Evolutionary conservation across 805 yeast genomes (phyloP), one percentile per base, ranked within the genome.

Genomic region (Nakazawaea ishiwadae): DNA sequence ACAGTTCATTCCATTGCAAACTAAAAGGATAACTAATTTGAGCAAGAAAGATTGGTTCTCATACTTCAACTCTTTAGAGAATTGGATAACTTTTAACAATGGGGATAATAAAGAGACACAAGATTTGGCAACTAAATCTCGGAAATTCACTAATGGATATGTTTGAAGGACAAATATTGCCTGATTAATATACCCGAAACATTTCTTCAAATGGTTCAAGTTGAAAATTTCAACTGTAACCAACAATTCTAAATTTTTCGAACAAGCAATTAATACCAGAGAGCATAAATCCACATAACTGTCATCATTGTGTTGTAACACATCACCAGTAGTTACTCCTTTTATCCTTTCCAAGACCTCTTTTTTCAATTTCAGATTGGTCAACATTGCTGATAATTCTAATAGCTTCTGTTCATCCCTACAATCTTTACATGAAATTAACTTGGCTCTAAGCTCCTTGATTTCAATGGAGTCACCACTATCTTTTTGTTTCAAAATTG

Each of bases 91-190:
- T 18, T 31, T 40, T 9, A 44, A 42, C 11, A 50, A 46, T 26
- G 48, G 54, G 28, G 30, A 52, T 59, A 40, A 53, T 57, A 38
- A 50, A 49, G 6, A 41, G 41, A 38, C 53, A 53, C 5, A 42
- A 30, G 14, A 30, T 39, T 5, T 58, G 55, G 18, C 58, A 38
- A 23, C 15, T 4, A 34, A 4, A 4, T 24, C 30, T 32, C 55
- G 56, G 31, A 56, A 60, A 36, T 57, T 58, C 38, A 52, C 51
- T 9, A 35, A 35, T 5, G 8, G 24, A 53, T 53, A 39, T 51
- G 49, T 3, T 54, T 30, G 14, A 17, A 37, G 8, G 6, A 37
- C 16, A 9, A 29, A 15, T 8, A 31, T n/a, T 6, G 30, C 15
- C 10, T 31, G 35, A 15, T 5, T 11, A 18, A 10, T 20, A 12